A percentile compares a stretch with the other conserved stretches of the same genome.
These are phyloP conservation scores for Thalassiosira hispida DNA, from an alignment of 352 stramenopile species.

Conservation along the genomic window DNA sequence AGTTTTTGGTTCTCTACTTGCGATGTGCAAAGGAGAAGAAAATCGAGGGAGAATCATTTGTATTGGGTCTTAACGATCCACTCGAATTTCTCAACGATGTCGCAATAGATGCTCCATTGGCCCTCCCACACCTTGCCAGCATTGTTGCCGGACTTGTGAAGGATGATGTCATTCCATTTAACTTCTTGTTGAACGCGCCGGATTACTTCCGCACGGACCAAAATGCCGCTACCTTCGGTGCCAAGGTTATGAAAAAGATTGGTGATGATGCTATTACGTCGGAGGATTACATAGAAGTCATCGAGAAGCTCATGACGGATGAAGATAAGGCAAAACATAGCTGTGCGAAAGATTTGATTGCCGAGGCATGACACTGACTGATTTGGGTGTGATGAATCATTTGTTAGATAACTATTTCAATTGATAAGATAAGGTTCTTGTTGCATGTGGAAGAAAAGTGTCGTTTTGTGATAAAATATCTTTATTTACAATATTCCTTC, in stretches of 20 bases:
- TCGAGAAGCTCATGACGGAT: slow-evolving; percentile 76
- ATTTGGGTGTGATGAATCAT: background rate
- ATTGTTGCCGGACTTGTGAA: slow-evolving; percentile 74
- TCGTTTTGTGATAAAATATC: too few relatives aligned
- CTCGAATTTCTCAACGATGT: slow-evolving; percentile 82
- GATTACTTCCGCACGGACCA: slow-evolving; percentile 76
- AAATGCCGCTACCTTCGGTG: slow-evolving; percentile 67
- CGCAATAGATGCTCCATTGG: slow-evolving; percentile 80
- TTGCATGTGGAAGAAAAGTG: background rate
- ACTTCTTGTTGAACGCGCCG: slow-evolving; percentile 67
- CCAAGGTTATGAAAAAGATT: slow-evolving; percentile 67
- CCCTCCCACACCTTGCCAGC: slow-evolving; percentile 55
- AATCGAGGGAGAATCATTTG: slow-evolving; percentile 55
- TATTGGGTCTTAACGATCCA: slow-evolving; percentile 68
- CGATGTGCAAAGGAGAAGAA: slow-evolving; percentile 63
- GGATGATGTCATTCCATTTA: slow-evolving; percentile 52
- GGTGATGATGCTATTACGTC: slow-evolving; percentile 49
- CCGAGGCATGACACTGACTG: slow-evolving; percentile 31
- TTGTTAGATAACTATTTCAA: slow-evolving; percentile 18
- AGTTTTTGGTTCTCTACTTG: slow-evolving; percentile 64
- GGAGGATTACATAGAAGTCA: slow-evolving; percentile 53
- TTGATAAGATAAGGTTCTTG: slow-evolving; percentile 4
- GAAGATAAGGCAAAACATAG: slow-evolving; percentile 61
- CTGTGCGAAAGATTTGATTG: slow-evolving; percentile 56
- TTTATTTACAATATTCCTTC: too few relatives aligned